phyloP scores from a whole-genome alignment of 2,329 filamentous ascomycete species.

The Fusarium sp. region DNA sequence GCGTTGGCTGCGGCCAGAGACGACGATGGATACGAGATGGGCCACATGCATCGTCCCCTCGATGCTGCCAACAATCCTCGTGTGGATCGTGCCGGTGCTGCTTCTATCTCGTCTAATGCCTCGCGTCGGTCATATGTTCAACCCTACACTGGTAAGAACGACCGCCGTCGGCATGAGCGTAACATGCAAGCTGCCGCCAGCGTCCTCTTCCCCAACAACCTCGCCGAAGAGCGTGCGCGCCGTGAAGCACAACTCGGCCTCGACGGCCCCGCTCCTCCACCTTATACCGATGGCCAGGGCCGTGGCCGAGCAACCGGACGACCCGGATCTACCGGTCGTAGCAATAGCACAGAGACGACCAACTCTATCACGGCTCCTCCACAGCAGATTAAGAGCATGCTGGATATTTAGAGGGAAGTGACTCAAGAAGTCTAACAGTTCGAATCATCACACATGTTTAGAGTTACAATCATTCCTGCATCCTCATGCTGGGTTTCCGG shows the following conservation, averaged over 20 bases:
- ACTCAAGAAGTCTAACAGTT: background rate
- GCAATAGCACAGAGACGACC: conserved; percentile 59
- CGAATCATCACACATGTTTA: background rate
- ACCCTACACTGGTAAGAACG: conserved; percentile 57
- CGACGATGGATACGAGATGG: conserved; percentile 56
- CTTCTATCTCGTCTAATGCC: conserved; percentile 36
- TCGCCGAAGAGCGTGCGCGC: conserved; percentile 48
- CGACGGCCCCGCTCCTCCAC: conserved; percentile 58
- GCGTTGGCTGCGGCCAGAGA: conserved; percentile 46
- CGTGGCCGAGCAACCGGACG: conserved; percentile 41
- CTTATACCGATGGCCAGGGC: conserved; percentile 50
- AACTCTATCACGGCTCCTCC: conserved; percentile 60
- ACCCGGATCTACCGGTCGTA: conserved; percentile 53
- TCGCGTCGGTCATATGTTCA: conserved; percentile 15
- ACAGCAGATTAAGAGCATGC: conserved; percentile 68
- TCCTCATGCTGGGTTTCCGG: conserved; percentile 18
- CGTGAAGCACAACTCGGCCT: conserved; percentile 55
- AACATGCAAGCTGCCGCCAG: conserved; percentile 57
- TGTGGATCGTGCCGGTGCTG: conserved; percentile 47
- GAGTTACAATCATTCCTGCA: conserved; percentile 9
- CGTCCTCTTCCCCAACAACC: conserved; percentile 61
- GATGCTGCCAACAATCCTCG: conserved; percentile 46
- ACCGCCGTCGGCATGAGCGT: conserved; percentile 58
- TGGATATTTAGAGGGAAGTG: conserved; percentile 59
- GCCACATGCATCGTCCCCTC: conserved; percentile 39